Conservation (phyloP, 495 filamentous ascomycete species). For the Sphaerosporella brunnea region DNA sequence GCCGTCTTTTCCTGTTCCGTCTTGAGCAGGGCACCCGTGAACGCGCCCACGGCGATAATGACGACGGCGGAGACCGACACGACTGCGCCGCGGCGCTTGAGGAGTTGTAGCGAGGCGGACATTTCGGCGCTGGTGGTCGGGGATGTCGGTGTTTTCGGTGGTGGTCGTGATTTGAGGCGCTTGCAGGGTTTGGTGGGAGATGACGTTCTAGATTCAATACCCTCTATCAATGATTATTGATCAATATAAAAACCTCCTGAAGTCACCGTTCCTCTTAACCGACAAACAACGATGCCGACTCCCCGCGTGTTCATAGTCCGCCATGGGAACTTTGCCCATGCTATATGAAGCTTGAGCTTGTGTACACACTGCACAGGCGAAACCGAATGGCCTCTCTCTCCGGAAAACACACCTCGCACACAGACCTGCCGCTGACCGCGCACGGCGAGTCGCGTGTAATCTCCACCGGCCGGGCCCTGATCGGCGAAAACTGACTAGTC, state of each 20-base stretch:
- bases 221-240: no score
- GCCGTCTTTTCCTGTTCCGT: conserved; percentile 10
- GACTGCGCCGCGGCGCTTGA: conserved; percentile 15
- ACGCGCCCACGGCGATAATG: conserved; percentile 20
- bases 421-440: conserved; percentile 69
- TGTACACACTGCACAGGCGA: conserved; percentile 34
- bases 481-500: conserved; percentile 72
- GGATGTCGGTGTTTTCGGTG: no score
- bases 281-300: conserved; percentile 27
- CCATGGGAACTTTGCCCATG: conserved; percentile 36
- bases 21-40: conserved; percentile 19
- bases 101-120: conserved; percentile 8
- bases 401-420: conserved; percentile 72
- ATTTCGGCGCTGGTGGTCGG: background rate
- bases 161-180: no score
- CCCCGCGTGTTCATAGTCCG: conserved; percentile 85
- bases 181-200: no score
- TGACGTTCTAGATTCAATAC: no score
- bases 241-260: no score
- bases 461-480: conserved; percentile 64
- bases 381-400: conserved; percentile 87
- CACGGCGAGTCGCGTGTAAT: conserved; percentile 73
- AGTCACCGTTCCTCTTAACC: no score
- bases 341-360: no score
- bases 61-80: conserved; percentile 13